Conservation (phyloP, 2,329 filamentous ascomycete genomes). For the Colletotrichum lindemuthianum region DNA sequence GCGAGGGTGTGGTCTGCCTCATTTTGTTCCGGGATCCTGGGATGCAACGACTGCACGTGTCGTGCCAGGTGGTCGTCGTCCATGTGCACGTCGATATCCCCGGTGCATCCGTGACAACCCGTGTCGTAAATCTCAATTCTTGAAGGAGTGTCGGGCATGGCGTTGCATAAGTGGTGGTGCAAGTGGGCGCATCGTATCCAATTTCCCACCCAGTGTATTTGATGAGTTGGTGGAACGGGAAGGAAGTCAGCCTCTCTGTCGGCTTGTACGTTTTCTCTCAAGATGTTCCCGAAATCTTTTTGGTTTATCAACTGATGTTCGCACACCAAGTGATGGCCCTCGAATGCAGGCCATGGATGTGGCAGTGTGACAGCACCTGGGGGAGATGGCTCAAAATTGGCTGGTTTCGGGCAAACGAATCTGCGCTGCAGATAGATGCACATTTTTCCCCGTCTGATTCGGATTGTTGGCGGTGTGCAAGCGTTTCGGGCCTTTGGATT, state of each 20-base stretch:
- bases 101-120: slow-evolving; percentile 11
- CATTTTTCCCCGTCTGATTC: too few species aligned
- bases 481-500: too few species aligned
- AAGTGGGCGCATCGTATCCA: slow-evolving; percentile 20
- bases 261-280: slow-evolving; percentile 17
- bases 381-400: background rate
- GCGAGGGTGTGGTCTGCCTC: background rate
- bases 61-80: background rate
- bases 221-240: too few species aligned
- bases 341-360: too few species aligned
- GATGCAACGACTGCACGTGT: background rate
- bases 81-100: slow-evolving; percentile 16
- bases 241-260: background rate
- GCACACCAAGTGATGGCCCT: background rate
- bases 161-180: background rate
- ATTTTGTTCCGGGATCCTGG: background rate
- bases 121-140: too few species aligned
- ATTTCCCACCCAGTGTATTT: slow-evolving; percentile 22
- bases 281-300: background rate
- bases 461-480: too few species aligned
- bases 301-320: background rate
- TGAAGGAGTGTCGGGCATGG: too few species aligned
- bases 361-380: background rate
- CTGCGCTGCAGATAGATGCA: too few species aligned
- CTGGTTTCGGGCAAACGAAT: background rate